Evolutionary conservation across 1,284 basidiomycete genomes (phyloP).

Genomic region (Papiliotrema fonsecae): DNA sequence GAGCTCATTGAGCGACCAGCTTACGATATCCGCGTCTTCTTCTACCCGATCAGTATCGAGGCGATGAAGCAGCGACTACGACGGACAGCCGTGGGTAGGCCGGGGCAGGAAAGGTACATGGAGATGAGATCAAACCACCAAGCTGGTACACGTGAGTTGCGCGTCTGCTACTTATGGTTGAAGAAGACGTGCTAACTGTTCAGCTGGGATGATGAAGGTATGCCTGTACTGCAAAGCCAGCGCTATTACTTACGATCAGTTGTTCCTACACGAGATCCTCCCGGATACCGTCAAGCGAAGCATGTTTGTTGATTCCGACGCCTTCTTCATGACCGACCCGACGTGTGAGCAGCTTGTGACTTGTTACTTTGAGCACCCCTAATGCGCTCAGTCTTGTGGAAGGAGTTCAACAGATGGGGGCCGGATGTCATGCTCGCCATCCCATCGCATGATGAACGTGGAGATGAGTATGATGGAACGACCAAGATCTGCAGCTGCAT

Average conservation of each 20-base stretch:
- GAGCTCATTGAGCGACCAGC: not conserved
- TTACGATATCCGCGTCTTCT: not conserved
- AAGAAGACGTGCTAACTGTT: not conserved
- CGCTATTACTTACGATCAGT: not conserved
- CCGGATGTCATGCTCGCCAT: not conserved
- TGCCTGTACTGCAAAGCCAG: not conserved
- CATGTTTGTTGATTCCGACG: constrained; percentile 3
- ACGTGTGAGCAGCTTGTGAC: too few relatives aligned
- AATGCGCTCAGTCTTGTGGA: not conserved
- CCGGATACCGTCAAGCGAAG: not conserved
- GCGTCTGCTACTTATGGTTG: not conserved
- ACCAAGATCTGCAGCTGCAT: constrained; percentile 1
- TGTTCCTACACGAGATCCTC: not conserved
- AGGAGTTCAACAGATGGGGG: not conserved
- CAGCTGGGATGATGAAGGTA: constrained; percentile 5
- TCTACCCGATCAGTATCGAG: not conserved
- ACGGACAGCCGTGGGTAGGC: not conserved
- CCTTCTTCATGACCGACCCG: constrained; percentile 1
- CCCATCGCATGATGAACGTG: not conserved
- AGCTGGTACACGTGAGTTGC: constrained; percentile 1
- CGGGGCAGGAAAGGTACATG: not conserved
- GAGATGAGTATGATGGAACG: not conserved
- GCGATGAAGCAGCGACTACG: not conserved
- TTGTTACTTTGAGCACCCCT: not conserved
- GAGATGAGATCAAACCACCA: not conserved